These are phyloP conservation scores for Blastomyces percursus DNA, from an alignment of 2,329 filamentous ascomycete species.

Conservation along the genomic window DNA sequence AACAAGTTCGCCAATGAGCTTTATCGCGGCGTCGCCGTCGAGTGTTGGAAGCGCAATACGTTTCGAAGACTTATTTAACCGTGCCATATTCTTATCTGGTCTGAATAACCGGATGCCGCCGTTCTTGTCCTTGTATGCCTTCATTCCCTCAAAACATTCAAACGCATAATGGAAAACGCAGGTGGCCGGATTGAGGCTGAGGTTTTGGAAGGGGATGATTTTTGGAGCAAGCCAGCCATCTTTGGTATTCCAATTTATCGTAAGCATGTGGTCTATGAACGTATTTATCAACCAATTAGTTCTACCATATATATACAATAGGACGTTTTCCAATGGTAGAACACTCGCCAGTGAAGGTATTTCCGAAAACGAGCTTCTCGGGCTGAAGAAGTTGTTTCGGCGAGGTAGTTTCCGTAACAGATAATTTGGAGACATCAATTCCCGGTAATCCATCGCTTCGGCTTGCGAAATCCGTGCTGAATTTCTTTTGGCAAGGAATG, in stretches of 20 bases:
- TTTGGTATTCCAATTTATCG: constrained; percentile 78
- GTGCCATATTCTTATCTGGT: constrained; percentile 90
- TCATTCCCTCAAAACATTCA: constrained; percentile 98
- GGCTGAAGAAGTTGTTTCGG: constrained; percentile 66
- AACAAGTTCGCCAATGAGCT: constrained; percentile 70
- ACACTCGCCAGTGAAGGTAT: constrained; percentile 68
- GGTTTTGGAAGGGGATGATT: constrained; percentile 92
- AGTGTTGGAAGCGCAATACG: constrained; percentile 91
- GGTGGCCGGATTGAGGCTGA: constrained; percentile 87
- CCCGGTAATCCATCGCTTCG: constrained; percentile 41
- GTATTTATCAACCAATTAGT: neutral
- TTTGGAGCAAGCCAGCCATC: constrained; percentile 73
- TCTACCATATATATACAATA: neutral
- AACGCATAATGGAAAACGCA: constrained; percentile 99
- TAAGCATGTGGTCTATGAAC: constrained; percentile 81
- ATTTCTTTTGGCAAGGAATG: constrained; percentile 33
- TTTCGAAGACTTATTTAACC: constrained; percentile 80
- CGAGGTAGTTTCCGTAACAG: constrained; percentile 59
- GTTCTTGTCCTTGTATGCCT: constrained; percentile 83
- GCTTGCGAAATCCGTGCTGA: constrained; percentile 28
- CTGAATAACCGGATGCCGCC: constrained; percentile 80
- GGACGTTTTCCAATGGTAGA: neutral
- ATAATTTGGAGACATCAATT: constrained; percentile 67
- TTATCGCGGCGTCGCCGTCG: constrained; percentile 59
- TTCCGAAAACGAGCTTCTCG: constrained; percentile 79